Base-by-base conservation (phyloP, 2,329 filamentous ascomycete genomes). In the Cladophialophora chaetospira region DNA sequence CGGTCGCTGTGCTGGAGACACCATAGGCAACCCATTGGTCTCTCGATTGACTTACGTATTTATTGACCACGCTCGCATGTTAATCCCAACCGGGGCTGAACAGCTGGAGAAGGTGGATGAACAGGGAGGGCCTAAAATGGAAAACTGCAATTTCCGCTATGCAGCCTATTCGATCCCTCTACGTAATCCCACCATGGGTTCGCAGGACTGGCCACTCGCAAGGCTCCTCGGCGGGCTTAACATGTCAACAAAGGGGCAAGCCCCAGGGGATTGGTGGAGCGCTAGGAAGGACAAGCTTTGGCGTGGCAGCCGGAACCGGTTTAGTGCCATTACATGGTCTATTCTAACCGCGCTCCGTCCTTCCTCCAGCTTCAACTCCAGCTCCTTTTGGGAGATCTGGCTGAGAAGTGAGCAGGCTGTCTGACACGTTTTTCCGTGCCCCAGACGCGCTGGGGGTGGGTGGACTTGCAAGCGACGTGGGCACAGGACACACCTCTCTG, bases 71-170 rank as follows among this genome's bases (percentile, higher is more conserved):
- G n/a, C n/a, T n/a, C n/a, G n/a, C n/a, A 50, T 40, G 40, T 40
- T 26, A 48, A 40, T 17, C 21, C 21, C 21, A 13, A 28, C 31
- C 10, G 21, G 8, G 11, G 9, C 19, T 4, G 13, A 47, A 13
- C 17, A 23, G 9, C 25, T 6, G 42, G n/a, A 15, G 42, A 15
- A 40, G 25, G 10, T 6, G 23, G 15, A 35, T 19, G n/a, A 13
- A 19, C 44, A 33, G 13, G 15, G 44, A 15, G 13, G 33, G 43
- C 11, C 43, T 35, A 33, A 48, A 48, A 19, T 25, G 33, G 42
- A 49, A 35, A 40, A 57, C 10, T 48, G 55, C 43, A 57, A 57
- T 57, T 53, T 57, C 55, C 48, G 29, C 53, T 19, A 51, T 36
- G 47, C 17, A 15, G 33, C 46, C 31, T 48, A 25, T 17, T 28